phyloP scores from a whole-genome alignment of 1,284 basidiomycete species.

The Trametes hirsuta region DNA sequence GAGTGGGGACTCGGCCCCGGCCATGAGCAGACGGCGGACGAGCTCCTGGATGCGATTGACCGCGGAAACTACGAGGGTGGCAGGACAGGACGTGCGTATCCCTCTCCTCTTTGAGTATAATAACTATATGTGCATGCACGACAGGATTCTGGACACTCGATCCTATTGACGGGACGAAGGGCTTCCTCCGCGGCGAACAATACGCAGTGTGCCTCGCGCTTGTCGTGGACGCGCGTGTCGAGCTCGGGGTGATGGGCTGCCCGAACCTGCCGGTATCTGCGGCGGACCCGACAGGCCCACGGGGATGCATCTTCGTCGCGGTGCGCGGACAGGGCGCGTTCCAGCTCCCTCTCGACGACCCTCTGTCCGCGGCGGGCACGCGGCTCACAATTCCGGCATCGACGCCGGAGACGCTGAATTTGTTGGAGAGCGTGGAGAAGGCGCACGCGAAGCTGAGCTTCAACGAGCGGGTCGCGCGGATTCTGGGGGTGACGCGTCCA shows the following conservation, averaged over 20 bases:
- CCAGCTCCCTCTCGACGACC: slow-evolving; percentile 53
- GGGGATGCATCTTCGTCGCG: slow-evolving; percentile 85
- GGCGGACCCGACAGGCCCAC: slow-evolving; percentile 58
- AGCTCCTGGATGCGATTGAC: slow-evolving; percentile 87
- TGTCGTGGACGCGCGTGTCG: slow-evolving; percentile 82
- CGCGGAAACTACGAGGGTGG: slow-evolving; percentile 85
- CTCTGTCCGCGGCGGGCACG: slow-evolving; percentile 37
- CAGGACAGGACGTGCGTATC: slow-evolving; percentile 70
- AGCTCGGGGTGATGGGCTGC: slow-evolving; percentile 93
- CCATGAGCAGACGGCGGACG: slow-evolving; percentile 49
- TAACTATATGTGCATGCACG: neutral
- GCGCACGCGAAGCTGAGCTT: slow-evolving; percentile 90
- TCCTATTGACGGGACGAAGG: slow-evolving; percentile 93
- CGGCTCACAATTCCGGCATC: slow-evolving; percentile 52
- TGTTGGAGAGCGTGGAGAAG: slow-evolving; percentile 94
- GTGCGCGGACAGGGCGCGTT: slow-evolving; percentile 82
- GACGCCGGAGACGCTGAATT: slow-evolving; percentile 55
- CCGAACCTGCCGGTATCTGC: slow-evolving; percentile 85
- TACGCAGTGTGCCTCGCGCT: slow-evolving; percentile 96
- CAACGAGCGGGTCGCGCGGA: slow-evolving; percentile 73
- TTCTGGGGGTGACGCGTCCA: slow-evolving; percentile 68
- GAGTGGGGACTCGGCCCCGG: slow-evolving; percentile 72
- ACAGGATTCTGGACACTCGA: slow-evolving; percentile 90
- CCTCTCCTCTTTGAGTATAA: neutral
- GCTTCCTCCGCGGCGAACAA: slow-evolving; percentile 95